Conservation (phyloP, 768 basidiomycete genomes). For the Solioccasus polychromus region DNA sequence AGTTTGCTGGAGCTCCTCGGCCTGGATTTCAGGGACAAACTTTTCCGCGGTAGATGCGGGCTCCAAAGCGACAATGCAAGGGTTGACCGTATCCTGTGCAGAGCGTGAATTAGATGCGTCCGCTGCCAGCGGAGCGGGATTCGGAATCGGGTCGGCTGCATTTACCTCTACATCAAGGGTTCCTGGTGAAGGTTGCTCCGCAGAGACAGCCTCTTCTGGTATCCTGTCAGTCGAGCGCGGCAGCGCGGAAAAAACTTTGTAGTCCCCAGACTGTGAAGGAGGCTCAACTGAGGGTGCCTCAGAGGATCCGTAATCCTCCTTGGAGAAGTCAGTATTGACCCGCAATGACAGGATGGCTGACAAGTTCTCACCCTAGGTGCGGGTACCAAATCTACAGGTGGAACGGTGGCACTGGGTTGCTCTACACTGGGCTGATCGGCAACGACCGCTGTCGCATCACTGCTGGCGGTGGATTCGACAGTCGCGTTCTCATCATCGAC, state of each 20-base stretch:
- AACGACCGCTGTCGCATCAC: constrained; percentile 20
- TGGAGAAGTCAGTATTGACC: constrained; percentile 4
- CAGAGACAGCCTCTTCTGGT: constrained; percentile 7
- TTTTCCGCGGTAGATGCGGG: neutral
- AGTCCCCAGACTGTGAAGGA: constrained; percentile 8
- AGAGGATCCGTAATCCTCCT: constrained; percentile 2
- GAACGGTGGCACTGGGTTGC: constrained; percentile 1
- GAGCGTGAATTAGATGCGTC: neutral
- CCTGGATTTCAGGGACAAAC: neutral
- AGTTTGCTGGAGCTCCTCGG: neutral
- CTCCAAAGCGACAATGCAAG: neutral
- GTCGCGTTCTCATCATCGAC: constrained; percentile 18
- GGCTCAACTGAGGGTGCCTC: constrained; percentile 18
- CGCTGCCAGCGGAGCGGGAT: neutral
- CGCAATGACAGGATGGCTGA: neutral
- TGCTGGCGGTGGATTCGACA: constrained; percentile 19
- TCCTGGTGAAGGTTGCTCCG: constrained; percentile 3
- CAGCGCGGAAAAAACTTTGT: neutral
- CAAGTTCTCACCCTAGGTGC: constrained; percentile 13
- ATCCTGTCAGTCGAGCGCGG: neutral
- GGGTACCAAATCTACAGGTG: neutral
- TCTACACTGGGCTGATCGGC: constrained; percentile 9
- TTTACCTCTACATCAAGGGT: neutral
- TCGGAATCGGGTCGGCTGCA: neutral
- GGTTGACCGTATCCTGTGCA: neutral